phyloP scores from a whole-genome alignment of 495 filamentous ascomycete species.

The Podospora pseudopauciseta region DNA sequence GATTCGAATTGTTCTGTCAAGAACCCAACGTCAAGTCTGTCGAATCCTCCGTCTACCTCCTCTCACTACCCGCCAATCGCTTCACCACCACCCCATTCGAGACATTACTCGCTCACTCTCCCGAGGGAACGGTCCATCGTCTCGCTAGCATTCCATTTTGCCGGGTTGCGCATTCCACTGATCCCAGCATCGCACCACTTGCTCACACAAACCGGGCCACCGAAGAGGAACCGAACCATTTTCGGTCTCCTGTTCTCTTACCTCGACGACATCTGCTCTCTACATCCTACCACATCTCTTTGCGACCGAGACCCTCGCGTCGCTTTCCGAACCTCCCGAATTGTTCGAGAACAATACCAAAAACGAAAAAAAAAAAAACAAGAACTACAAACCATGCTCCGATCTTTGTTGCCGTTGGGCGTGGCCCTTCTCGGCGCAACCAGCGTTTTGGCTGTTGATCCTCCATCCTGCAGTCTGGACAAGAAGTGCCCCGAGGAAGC shows the following conservation, averaged over 20 bases:
- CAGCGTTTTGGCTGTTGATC: constrained; percentile 33
- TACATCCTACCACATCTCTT: background rate
- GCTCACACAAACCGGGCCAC: background rate
- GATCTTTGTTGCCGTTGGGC: constrained; percentile 35
- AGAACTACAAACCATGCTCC: constrained; percentile 32
- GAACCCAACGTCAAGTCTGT: background rate
- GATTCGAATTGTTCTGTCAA: background rate
- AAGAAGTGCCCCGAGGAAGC: constrained; percentile 68
- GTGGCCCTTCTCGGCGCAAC: constrained; percentile 42
- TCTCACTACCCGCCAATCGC: background rate
- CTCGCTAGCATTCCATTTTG: background rate
- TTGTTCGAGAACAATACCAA: background rate
- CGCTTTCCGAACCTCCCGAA: background rate
- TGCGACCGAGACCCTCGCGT: constrained; percentile 3
- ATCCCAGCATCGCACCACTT: background rate
- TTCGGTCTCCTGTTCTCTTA: background rate
- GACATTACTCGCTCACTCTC: constrained; percentile 7
- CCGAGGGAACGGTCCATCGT: background rate
- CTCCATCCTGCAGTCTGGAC: constrained; percentile 40
- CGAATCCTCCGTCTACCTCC: background rate
- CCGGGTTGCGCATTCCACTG: background rate
- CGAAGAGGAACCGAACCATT: background rate
- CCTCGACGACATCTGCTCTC: constrained; percentile 5
- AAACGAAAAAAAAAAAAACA: background rate
- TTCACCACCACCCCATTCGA: constrained; percentile 1